These are phyloP conservation scores for Trifolium dubium DNA, from an alignment of 306 rosid species.

Conservation along the genomic window DNA sequence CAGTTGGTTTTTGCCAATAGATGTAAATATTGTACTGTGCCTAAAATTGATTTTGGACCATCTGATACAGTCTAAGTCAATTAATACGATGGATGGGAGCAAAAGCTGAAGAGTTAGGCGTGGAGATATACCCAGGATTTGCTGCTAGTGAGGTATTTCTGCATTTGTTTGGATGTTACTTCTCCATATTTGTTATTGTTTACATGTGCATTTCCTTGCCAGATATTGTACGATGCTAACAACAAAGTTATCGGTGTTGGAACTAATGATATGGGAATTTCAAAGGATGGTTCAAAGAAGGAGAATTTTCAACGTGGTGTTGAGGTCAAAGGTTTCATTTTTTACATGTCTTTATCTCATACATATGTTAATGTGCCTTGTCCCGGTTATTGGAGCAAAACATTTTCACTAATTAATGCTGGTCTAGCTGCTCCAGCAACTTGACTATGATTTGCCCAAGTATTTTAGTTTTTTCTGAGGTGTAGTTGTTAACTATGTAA, in stretches of 20 bases:
- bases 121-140: conserved; percentile 96
- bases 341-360: conserved; percentile 34
- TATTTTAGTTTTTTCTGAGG: conserved; percentile 33
- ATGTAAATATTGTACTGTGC: conserved; percentile 23
- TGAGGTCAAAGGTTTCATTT: conserved; percentile 77
- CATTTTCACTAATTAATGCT: conserved; percentile 10
- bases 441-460: conserved; percentile 26
- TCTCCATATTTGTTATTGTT: conserved; percentile 34
- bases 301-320: conserved; percentile 84
- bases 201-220: conserved; percentile 38
- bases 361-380: conserved; percentile 20
- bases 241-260: conserved; percentile 76
- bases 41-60: conserved; percentile 24
- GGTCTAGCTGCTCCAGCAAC: conserved; percentile 36
- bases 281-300: conserved; percentile 92
- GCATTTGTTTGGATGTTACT: conserved; percentile 30
- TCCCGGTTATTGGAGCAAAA: conserved; percentile 17
- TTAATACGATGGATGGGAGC: conserved; percentile 92
- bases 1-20: conserved; percentile 22
- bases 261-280: conserved; percentile 94
- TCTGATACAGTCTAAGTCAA: conserved; percentile 80
- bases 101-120: conserved; percentile 96
- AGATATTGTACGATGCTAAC: conserved; percentile 78
- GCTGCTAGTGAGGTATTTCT: conserved; percentile 89
- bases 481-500: conserved; percentile 27